These are phyloP conservation scores for Raphanus raphanistrum DNA, from an alignment of 345 rosid genomes.

Conservation along the genomic window DNA sequence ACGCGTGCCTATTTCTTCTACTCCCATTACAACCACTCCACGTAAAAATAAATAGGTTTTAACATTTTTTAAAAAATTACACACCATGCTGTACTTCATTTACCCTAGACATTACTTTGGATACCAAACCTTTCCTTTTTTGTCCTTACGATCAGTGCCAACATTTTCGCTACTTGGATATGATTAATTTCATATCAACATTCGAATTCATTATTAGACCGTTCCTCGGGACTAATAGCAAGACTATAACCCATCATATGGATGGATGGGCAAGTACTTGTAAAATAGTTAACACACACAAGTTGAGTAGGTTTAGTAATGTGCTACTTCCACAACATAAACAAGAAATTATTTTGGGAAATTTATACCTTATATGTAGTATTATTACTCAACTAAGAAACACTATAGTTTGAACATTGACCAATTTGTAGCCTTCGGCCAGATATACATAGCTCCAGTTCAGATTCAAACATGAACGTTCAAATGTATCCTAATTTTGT, in stretches of 20 bases:
- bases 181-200: not conserved
- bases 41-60: constrained; percentile 24
- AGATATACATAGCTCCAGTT: not conserved
- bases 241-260: constrained; percentile 3
- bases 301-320: not conserved
- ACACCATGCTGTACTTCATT: constrained; percentile 9
- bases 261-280: not conserved
- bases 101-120: constrained; percentile 12
- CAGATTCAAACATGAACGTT: not conserved
- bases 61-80: not conserved
- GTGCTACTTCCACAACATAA: not conserved
- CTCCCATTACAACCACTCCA: constrained; percentile 42
- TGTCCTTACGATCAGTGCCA: constrained; percentile 8
- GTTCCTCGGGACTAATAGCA: not conserved
- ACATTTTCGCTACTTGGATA: not conserved
- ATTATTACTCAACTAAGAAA: not conserved
- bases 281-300: not conserved
- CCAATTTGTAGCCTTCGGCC: not conserved
- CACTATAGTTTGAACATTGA: not conserved
- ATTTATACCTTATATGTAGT: not conserved
- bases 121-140: not conserved
- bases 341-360: not conserved
- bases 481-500: not conserved
- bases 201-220: constrained; percentile 1
- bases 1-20: constrained; percentile 36